Percentiles rank a stretch among this genome's conserved stretches.
phyloP scores from a whole-genome alignment of 495 filamentous ascomycete species.

The Aspergillus sparsus region DNA sequence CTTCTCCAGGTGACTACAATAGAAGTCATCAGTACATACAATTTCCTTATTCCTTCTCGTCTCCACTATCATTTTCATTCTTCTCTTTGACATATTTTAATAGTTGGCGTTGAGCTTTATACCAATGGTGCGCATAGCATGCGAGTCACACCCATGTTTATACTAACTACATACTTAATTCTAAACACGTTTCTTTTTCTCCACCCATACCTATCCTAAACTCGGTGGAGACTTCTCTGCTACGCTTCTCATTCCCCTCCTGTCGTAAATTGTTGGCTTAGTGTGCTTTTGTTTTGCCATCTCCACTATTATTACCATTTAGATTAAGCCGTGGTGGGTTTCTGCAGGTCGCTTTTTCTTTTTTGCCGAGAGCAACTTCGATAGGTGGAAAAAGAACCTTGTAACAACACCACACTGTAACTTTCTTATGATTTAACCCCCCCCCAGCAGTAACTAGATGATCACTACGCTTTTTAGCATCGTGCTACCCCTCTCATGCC shows the following conservation, averaged over 20 bases:
- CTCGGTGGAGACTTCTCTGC: too few species aligned
- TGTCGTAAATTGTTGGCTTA: too few species aligned
- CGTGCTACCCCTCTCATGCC: slow-evolving; percentile 1
- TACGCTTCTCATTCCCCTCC: neutral
- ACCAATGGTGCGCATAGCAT: slow-evolving; percentile 13
- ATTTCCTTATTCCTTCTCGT: neutral
- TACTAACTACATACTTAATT: slow-evolving; percentile 2
- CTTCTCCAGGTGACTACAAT: neutral
- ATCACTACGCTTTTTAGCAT: neutral
- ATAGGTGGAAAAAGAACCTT: slow-evolving; percentile 20
- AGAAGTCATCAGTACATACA: slow-evolving; percentile 16
- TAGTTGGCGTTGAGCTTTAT: slow-evolving; percentile 10
- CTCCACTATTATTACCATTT: neutral
- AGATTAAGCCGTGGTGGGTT: neutral
- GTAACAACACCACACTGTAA: neutral
- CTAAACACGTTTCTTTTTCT: neutral
- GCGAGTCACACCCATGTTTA: slow-evolving; percentile 2
- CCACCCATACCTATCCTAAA: neutral
- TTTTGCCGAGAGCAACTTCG: neutral
- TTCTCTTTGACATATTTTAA: neutral
- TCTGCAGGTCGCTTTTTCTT: slow-evolving; percentile 7
- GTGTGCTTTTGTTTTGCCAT: too few species aligned
- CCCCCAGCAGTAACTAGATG: neutral
- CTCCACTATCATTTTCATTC: neutral
- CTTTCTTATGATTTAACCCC: neutral